phyloP scores from a whole-genome alignment of 2,329 filamentous ascomycete species.

The Talaromyces sp. region DNA sequence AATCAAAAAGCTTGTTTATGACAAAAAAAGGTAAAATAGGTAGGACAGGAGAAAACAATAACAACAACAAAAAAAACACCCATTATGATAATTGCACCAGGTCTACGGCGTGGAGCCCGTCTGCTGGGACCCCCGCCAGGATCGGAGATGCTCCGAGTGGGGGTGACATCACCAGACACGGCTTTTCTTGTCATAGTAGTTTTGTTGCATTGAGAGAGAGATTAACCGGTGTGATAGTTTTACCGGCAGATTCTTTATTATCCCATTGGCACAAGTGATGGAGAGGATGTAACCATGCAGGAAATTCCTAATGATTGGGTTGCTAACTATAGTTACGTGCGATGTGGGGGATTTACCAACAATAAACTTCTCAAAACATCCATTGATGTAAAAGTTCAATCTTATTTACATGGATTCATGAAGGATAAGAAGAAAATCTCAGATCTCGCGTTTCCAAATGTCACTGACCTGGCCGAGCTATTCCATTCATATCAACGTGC shows the following conservation, averaged over 20 bases:
- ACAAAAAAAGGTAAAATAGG: not conserved
- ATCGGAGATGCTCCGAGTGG: constrained; percentile 11
- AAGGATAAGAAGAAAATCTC: not conserved
- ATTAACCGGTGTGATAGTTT: not conserved
- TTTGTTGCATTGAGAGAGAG: not conserved
- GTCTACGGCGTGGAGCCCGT: not conserved
- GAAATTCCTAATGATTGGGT: too few relatives aligned
- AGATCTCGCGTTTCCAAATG: not conserved
- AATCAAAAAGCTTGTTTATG: not conserved
- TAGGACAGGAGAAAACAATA: not conserved
- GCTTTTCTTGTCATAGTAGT: not conserved
- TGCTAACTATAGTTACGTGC: too few relatives aligned
- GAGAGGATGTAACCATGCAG: too few relatives aligned
- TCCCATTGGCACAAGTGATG: too few relatives aligned
- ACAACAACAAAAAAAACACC: not conserved
- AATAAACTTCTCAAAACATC: too few relatives aligned
- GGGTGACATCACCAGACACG: not conserved
- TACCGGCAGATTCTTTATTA: too few relatives aligned
- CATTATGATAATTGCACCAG: not conserved
- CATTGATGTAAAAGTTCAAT: too few relatives aligned
- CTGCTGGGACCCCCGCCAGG: not conserved
- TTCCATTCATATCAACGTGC: constrained; percentile 24
- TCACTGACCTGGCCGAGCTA: constrained; percentile 6
- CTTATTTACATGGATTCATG: too few relatives aligned
- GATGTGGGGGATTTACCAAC: too few relatives aligned